phyloP scores from a whole-genome alignment of 2,329 filamentous ascomycete species.

The Xylariaceae sp. region DNA sequence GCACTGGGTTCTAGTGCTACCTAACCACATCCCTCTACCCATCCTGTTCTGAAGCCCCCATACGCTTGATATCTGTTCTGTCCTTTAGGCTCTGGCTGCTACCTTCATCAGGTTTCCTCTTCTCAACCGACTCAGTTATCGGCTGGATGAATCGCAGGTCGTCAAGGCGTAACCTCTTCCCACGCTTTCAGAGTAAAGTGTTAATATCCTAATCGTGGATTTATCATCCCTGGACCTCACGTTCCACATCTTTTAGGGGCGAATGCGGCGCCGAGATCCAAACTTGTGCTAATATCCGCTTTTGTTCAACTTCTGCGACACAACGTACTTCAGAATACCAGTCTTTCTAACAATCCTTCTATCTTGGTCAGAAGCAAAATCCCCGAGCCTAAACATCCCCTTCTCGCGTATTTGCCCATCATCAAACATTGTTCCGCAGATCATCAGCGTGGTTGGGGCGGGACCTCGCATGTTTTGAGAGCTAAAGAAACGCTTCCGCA shows the following conservation, averaged over 20 bases:
- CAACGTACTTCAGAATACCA: constrained; percentile 43
- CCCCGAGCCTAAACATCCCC: constrained; percentile 13
- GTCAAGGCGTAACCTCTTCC: constrained; percentile 10
- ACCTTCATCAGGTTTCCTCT: constrained; percentile 2
- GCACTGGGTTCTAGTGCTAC: constrained; percentile 26
- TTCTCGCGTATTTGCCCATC: constrained; percentile 15
- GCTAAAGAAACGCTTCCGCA: constrained; percentile 24
- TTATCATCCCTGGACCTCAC: constrained; percentile 2
- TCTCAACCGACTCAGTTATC: constrained; percentile 4
- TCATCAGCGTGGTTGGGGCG: constrained; percentile 45
- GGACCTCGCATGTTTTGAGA: constrained; percentile 41
- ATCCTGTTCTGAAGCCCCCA: constrained; percentile 8
- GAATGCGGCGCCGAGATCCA: constrained; percentile 26
- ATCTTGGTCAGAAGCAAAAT: constrained; percentile 26
- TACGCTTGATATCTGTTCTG: constrained; percentile 13
- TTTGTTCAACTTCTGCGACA: constrained; percentile 49
- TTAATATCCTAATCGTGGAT: constrained; percentile 14
- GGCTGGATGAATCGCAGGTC: constrained; percentile 15
- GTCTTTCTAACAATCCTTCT: constrained; percentile 42
- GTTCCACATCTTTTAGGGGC: constrained; percentile 21
- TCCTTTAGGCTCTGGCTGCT: constrained; percentile 7
- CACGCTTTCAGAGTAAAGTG: constrained; percentile 10
- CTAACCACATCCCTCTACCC: constrained; percentile 14
- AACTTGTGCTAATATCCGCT: constrained; percentile 33
- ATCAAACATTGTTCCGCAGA: constrained; percentile 45